A percentile compares a stretch with the other conserved stretches of the same genome.
Conservation (phyloP, 2,329 filamentous ascomycete species). For the Dactylellina haptotyla region DNA sequence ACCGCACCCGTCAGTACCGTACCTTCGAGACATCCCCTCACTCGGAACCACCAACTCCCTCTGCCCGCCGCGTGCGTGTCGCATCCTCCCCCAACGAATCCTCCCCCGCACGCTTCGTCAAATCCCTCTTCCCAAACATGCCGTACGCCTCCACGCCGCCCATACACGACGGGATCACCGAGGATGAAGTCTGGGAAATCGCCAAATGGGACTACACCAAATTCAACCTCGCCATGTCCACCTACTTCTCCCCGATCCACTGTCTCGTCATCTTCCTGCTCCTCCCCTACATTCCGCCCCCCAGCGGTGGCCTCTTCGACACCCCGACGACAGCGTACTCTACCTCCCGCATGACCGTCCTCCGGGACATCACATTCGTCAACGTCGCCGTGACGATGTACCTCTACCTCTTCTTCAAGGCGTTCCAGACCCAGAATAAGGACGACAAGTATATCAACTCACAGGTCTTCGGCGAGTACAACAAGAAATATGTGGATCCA, state of each 20-base stretch:
- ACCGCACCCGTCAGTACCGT: slow-evolving; percentile 84
- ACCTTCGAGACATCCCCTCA: slow-evolving; percentile 84
- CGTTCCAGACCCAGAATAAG: slow-evolving; percentile 84
- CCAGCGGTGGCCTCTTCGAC: slow-evolving; percentile 26
- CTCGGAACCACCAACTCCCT: slow-evolving; percentile 78
- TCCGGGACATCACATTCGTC: slow-evolving; percentile 82
- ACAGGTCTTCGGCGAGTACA: slow-evolving; percentile 94
- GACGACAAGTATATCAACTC: slow-evolving; percentile 86
- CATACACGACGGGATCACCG: slow-evolving; percentile 78
- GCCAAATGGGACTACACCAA: slow-evolving; percentile 93
- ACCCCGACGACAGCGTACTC: slow-evolving; percentile 66
- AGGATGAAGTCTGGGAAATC: slow-evolving; percentile 88
- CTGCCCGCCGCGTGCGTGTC: slow-evolving; percentile 86
- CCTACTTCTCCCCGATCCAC: slow-evolving; percentile 91
- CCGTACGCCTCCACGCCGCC: slow-evolving; percentile 49
- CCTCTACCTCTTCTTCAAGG: slow-evolving; percentile 76
- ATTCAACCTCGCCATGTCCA: slow-evolving; percentile 82
- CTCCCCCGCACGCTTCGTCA: slow-evolving; percentile 80
- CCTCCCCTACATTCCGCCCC: slow-evolving; percentile 71
- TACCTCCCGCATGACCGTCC: slow-evolving; percentile 84
- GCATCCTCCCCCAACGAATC: slow-evolving; percentile 81
- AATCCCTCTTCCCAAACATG: slow-evolving; percentile 71
- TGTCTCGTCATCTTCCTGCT: slow-evolving; percentile 90
- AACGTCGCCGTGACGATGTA: slow-evolving; percentile 79
- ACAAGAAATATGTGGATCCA: slow-evolving; percentile 93